phyloP scores from a whole-genome alignment of 108 stramenopile species.

The Asterionellopsis glacialis region DNA sequence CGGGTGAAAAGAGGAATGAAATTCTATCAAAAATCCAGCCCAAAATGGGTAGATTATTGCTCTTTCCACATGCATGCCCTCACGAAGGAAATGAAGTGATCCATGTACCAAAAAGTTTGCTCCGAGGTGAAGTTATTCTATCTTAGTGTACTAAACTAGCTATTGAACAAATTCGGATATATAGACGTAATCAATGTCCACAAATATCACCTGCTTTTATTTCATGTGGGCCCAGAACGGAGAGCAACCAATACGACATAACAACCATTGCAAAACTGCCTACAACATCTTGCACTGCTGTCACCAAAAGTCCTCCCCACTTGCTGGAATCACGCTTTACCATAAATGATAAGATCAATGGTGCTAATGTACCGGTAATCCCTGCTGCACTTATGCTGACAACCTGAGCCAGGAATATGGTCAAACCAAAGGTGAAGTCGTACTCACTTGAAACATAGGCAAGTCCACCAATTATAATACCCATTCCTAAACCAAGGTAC shows the following conservation, averaged over 20 bases:
- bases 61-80: conserved; percentile 73
- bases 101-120: conserved; percentile 60
- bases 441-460: conserved; percentile 42
- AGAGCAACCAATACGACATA: conserved; percentile 43
- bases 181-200: conserved; percentile 1
- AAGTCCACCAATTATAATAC: conserved; percentile 31
- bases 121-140: conserved; percentile 62
- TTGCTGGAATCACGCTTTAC: conserved; percentile 46
- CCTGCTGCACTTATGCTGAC: conserved; percentile 52
- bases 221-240: conserved; percentile 37
- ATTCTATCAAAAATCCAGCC: conserved; percentile 52
- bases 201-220: conserved; percentile 45
- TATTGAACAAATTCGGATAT: neutral
- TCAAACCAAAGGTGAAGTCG: conserved; percentile 40
- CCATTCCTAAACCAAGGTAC: conserved; percentile 47
- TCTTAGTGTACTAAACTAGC: neutral
- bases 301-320: conserved; percentile 61
- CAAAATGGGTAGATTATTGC: conserved; percentile 49
- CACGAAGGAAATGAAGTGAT: conserved; percentile 61
- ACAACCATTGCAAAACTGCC: conserved; percentile 64
- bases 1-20: conserved; percentile 16
- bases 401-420: conserved; percentile 49
- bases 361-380: conserved; percentile 55
- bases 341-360: conserved; percentile 52
- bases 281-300: conserved; percentile 67